Base-by-base conservation (phyloP, 495 filamentous ascomycete genomes). In the Aspergillus panamensis region DNA sequence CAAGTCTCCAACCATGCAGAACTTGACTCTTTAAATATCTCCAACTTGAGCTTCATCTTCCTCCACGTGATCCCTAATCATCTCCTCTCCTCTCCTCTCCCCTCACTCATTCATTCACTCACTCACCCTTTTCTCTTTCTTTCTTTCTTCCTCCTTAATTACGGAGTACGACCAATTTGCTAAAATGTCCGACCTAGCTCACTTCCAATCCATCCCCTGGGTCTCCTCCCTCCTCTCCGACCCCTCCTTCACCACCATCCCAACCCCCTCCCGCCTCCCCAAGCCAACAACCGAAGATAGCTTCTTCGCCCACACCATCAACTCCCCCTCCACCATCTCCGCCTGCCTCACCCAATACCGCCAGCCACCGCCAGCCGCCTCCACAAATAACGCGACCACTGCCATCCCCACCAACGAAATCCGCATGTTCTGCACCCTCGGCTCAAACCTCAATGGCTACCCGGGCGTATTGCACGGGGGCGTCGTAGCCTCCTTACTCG, bases 131-230 rank as follows among this genome's bases (percentile, higher is more conserved):
- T 25, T 25, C 25, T 2, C 25, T 5, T 25, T 25, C 25, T 25
- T 5, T 2, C 25, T 5, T 25, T 25, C 25, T 25, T 25, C 25
- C 25, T 25, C 25, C 25, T 5, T 25, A n/a, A n/a, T n/a, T n/a
- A n/a, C n/a, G n/a, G n/a, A n/a, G n/a, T n/a, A n/a, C n/a, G n/a
- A n/a, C n/a, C n/a, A n/a, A n/a, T n/a, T n/a, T n/a, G n/a, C n/a
- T n/a, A n/a, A n/a, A n/a, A 66, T 56, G 42, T 58, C 62, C 51
- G 76, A 81, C 35, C 62, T 73, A 29, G 67, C 66, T 19, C 73
- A 77, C 61, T 84, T 86, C 68, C 61, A 63, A 37, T 67, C 76
- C 20, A 83, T 84, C 55, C 79, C 83, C 12, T 86, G 84, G 84
- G 80, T 81, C 55, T 66, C 73, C n/a, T 51, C 61, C n/a, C 73